Base-by-base conservation (phyloP, 139 green algal genomes). In the Volvox reticuliferus region DNA sequence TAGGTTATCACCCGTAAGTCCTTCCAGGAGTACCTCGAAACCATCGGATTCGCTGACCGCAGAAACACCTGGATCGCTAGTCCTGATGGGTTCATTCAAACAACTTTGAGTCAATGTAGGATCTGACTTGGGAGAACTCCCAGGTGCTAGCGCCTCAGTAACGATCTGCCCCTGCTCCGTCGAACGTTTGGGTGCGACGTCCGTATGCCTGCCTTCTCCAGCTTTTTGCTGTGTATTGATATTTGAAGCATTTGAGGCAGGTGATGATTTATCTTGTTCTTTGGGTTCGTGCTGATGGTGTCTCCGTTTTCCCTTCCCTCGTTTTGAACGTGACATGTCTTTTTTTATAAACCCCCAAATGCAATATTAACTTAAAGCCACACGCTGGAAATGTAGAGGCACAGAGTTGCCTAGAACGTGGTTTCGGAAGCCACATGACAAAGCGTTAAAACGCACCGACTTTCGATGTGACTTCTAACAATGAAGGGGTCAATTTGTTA, bases 1-100 rank as follows among this genome's bases (percentile, higher is more conserved):
- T 30, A 90, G 30, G 18, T 90, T 75, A 1, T n/a, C 12, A 21
- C 86, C 73, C 0, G 86, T n/a, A 21, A 90, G 50, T 1, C 50
- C 73, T 1, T 84, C 71, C 9, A 90, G 86, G 18, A 90, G 86
- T n/a, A 33, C 55, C 1, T 90, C 86, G 30, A 65, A 63, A 22
- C 50, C 50, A 32, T 90, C 73, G 13, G 12, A n/a, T 5, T 73
- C 79, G 50, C 32, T 86, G 78, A 82, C 76, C 2, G 21, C 26
- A n/a, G 28, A 24, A 73, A 28, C 65, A 30, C 65, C 65, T 9
- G 71, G 1, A 30, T 30, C 33, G 71, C 1, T 79, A 2, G 22
- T 37, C 5, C 71, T 82, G 32, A 61, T 36, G 19, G 76, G 24
- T 19, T 19, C 33, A 62, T 18, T 12, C 32, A 62, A 24, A 35